These are phyloP conservation scores for Suhomyces faveliae DNA, from an alignment of 805 yeast genomes.

Conservation along the genomic window DNA sequence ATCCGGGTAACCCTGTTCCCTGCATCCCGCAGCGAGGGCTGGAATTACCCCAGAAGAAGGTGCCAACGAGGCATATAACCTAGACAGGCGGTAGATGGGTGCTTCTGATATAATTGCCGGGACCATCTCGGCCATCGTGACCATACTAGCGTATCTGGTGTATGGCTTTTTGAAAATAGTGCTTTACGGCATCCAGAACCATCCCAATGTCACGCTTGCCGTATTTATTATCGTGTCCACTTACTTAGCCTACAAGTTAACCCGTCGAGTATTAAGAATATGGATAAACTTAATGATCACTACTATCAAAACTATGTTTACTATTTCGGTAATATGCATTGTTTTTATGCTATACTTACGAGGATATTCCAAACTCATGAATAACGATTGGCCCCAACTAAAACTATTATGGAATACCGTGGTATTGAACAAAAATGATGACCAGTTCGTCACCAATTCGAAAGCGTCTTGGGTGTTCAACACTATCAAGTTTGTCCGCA, in stretches of 20 bases:
- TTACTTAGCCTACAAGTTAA: slow-evolving; percentile 19
- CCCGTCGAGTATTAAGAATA: slow-evolving; percentile 15
- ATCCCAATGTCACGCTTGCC: slow-evolving; percentile 20
- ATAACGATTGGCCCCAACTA: slow-evolving; percentile 16
- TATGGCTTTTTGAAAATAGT: not conserved
- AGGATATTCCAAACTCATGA: slow-evolving; percentile 20
- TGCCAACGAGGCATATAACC: too few relatives aligned
- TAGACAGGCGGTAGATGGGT: not conserved
- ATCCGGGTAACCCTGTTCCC: slow-evolving; percentile 18
- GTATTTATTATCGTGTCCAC: slow-evolving; percentile 13
- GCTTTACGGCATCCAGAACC: slow-evolving; percentile 11
- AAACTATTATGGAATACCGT: not conserved
- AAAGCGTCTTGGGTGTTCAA: not conserved
- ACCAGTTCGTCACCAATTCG: not conserved
- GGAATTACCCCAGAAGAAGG: not conserved
- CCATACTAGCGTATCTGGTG: not conserved
- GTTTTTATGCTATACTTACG: slow-evolving; percentile 20
- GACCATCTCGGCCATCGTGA: not conserved
- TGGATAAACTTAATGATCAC: slow-evolving; percentile 23
- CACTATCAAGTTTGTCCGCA: not conserved
- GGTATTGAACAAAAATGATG: not conserved
- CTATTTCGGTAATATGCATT: slow-evolving; percentile 13
- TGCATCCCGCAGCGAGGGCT: not conserved
- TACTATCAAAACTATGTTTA: slow-evolving; percentile 18
- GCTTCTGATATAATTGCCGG: not conserved